Evolutionary conservation across 2,329 filamentous ascomycete species (phyloP), one percentile per base, ranked within the genome.

Genomic region (Cadophora sp.): DNA sequence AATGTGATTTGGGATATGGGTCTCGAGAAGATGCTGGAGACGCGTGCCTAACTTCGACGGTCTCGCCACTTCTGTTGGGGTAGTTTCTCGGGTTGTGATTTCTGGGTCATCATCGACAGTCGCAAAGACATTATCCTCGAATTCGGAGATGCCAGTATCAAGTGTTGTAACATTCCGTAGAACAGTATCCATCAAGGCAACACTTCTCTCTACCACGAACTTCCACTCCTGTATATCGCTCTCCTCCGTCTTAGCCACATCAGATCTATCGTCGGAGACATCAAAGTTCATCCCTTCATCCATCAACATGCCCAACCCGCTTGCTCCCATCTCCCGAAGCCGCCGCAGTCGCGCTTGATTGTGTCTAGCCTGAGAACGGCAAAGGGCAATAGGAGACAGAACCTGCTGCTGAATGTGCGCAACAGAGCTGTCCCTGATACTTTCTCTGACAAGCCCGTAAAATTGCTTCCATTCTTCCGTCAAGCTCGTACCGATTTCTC

Each of bases 101-200:
- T 88, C 85, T 1, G 86, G 84, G 68, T 91, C 86, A 63, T 87
- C 84, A 65, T 89, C 85, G 5, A 92, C 85, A 56, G 84, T 86
- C 4, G 83, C 83, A 76, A 91, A 91, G 16, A 91, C 87, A 68
- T 83, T 86, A 74, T 91, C 87, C 76, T 91, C 89, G 69, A 91
- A 91, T 29, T 90, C 87, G 19, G 83, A 80, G 8, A 89, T 83
- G n/a, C 82, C 85, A 37, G 87, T 83, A 60, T 92, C 89, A 50
- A 92, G 79, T 26, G 86, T 83, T 58, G 88, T 87, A 22, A 92
- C 88, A 73, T 93, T 91, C 31, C 86, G 87, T 6, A 97, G 85
- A 24, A 98, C 90, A 75, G 91, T 92, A 75, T 97, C 92, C 86
- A 98, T 97, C 34, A 97, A 82, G 26, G 89, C 88, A 55, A 97